Evolutionary conservation across 2,329 filamentous ascomycete genomes (phyloP), one percentile per base, ranked within the genome.

Genomic region (Trichoderma gracile): DNA sequence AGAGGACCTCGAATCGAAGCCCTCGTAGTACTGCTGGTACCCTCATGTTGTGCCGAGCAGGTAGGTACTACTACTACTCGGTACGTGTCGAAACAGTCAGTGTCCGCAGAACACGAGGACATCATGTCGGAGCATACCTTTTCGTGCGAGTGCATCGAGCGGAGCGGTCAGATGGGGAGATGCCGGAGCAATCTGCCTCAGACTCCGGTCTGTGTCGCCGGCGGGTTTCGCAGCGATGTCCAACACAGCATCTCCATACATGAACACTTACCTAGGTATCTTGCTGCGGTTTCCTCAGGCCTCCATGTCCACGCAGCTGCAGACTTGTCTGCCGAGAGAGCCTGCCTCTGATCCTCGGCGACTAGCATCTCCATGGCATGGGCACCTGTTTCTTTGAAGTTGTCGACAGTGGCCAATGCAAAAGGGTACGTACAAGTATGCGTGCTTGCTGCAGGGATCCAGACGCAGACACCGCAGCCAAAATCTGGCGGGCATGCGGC

Each of bases 401-500:
- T 60, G 49, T 60, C 33, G 46, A 60, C 57, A 38, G 46, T 42
- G 38, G 17, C 50, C 46, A 30, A 46, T 19, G 46, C 46, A 38
- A 49, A n/a, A n/a, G n/a, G n/a, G n/a, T n/a, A n/a, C n/a, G n/a
- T n/a, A n/a, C n/a, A n/a, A 9, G 14, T 15, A 40, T 46, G 46
- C 57, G 57, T 50, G 42, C 45, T 25, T 19, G 46, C n/a, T 52
- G 46, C 57, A 50, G 46, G 57, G 46, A 43, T 52, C 19, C 6
- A 9, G 30, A 27, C 17, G 25, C 6, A 30, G 30, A 27, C 17
- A n/a, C 25, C 49, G 27, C 30, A 70, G 69, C 65, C 67, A 68
- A 59, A 69, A 67, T 53, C 66, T 67, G 66, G 63, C 65, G 64
- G 67, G 68, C 67, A 71, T 67, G 70, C 65, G 65, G 72, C 68